Evolutionary conservation across 306 rosid genomes (phyloP), one percentile per base, ranked within the genome.

Genomic region (Lagenaria siceraria): DNA sequence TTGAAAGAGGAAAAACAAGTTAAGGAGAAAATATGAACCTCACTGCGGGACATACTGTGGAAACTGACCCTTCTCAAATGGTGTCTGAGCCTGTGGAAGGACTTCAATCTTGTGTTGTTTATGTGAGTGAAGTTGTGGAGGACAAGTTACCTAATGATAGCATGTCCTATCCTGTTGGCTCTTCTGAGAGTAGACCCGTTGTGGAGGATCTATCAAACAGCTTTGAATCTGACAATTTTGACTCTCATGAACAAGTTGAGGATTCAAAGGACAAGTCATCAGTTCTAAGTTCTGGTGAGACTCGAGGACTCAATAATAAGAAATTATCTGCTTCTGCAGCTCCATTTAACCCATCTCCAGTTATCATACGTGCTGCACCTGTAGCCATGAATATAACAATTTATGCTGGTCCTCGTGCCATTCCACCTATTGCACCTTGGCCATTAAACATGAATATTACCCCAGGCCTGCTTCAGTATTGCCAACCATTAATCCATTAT

Each of bases 261-360:
- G 91, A 88, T 71, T 73, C 85, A 80, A 84, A 76, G 81, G 87
- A 79, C 78, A 87, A 80, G 54, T 49, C 83, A 24, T 81, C 78
- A 42, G 68, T 84, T 58, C 70, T 63, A 25, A 88, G 74, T 85
- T 81, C 85, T 59, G 78, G 77, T 77, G 90, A 95, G 53, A 43
- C 55, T 55, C 88, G 84, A 51, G 88, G 87, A 78, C 78, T 82
- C 51, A 66, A 89, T 0, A 82, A 77, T 81, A 92, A 84, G 85
- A 96, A 96, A 80, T 82, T 96, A 81, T 96, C 99, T 55, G 99
- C 99, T 31, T 90, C 97, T 53, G 99, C 99, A 24, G 91, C 93
- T 84, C 99, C 98, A 64, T 96, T 92, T 86, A 96, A 90, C 79
- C 99, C 99, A 69, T 84, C 97, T 22, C 89, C 93, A 36, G 77